A percentile compares a stretch with the other conserved stretches of the same genome.
These are phyloP conservation scores for Musa balbisiana DNA, from an alignment of 202 grass and related monocot species.

Conservation along the genomic window DNA sequence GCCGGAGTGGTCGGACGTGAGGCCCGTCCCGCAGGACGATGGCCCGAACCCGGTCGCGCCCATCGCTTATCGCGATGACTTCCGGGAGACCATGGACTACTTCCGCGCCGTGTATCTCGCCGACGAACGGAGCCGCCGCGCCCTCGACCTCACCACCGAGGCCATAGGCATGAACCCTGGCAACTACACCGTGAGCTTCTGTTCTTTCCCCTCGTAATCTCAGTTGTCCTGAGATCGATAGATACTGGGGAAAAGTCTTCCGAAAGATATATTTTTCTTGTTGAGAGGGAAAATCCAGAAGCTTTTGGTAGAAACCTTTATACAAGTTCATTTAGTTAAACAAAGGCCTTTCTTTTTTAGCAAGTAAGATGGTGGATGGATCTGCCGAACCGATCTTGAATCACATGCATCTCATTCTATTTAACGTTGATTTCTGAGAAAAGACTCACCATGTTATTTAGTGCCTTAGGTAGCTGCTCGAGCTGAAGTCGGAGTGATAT, in stretches of 20 bases:
- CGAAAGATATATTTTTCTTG: not conserved
- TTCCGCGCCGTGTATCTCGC: conserved; percentile 73
- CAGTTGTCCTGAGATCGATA: too few relatives aligned
- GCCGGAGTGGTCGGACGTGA: conserved; percentile 65
- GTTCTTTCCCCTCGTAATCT: not conserved
- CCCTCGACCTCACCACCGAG: conserved; percentile 55
- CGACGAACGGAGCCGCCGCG: conserved; percentile 49
- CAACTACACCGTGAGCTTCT: conserved; percentile 67
- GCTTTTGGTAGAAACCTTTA: too few relatives aligned
- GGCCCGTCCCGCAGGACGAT: conserved; percentile 63
- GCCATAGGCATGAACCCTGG: conserved; percentile 66
- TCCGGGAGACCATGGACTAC: conserved; percentile 90
- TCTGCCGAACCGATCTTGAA: too few relatives aligned
- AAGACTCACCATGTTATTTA: too few relatives aligned
- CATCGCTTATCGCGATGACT: conserved; percentile 63
- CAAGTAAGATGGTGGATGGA: too few relatives aligned
- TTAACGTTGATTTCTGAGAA: too few relatives aligned
- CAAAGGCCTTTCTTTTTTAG: too few relatives aligned
- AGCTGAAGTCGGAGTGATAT: not conserved
- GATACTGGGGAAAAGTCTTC: not conserved
- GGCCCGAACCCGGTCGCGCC: conserved; percentile 57
- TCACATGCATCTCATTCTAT: too few relatives aligned
- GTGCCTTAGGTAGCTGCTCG: too few relatives aligned
- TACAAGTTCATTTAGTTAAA: too few relatives aligned
- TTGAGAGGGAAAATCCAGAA: too few relatives aligned